Percentiles rank a stretch among this genome's conserved stretches.
Conservation (phyloP, 768 basidiomycete species). For the Agaricus bisporus region DNA sequence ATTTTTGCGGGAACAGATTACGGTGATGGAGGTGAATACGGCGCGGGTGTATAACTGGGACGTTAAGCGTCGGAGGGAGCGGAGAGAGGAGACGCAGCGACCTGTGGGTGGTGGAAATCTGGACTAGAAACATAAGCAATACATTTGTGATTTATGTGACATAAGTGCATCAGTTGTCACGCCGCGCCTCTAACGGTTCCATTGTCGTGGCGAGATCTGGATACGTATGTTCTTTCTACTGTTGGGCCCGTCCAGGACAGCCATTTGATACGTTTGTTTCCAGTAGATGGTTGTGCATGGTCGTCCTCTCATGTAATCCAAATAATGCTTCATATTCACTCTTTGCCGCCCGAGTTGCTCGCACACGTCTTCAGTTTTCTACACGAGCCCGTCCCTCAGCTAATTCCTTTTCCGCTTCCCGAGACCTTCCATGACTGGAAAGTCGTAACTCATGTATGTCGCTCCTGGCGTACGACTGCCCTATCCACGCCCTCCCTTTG, state of each 20-base stretch:
- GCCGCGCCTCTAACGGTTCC: too few species aligned
- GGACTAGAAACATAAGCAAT: not conserved
- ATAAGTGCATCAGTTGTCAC: too few species aligned
- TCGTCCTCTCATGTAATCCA: not conserved
- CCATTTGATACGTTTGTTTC: too few species aligned
- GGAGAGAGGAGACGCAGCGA: slow-evolving; percentile 21
- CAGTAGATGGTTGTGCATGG: not conserved
- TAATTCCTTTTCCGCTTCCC: slow-evolving; percentile 4
- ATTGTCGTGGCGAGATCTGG: too few species aligned
- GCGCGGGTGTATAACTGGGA: slow-evolving; percentile 97
- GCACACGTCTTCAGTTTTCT: slow-evolving; percentile 10
- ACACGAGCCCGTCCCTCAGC: slow-evolving; percentile 1
- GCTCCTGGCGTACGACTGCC: slow-evolving; percentile 6
- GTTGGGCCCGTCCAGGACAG: too few species aligned
- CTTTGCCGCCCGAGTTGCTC: slow-evolving; percentile 12
- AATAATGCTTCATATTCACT: not conserved
- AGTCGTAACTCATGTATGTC: slow-evolving; percentile 2
- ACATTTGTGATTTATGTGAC: not conserved
- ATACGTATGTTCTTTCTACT: too few species aligned
- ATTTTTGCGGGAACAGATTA: slow-evolving; percentile 90
- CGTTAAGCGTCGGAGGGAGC: slow-evolving; percentile 73
- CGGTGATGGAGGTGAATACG: slow-evolving; percentile 94
- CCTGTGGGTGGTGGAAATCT: not conserved
- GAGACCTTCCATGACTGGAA: slow-evolving; percentile 4
- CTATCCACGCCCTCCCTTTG: slow-evolving; percentile 6